Evolutionary conservation across 208 protist species (phyloP), one percentile per base, ranked within the genome.

Genomic region (Crithidia expoeki): DNA sequence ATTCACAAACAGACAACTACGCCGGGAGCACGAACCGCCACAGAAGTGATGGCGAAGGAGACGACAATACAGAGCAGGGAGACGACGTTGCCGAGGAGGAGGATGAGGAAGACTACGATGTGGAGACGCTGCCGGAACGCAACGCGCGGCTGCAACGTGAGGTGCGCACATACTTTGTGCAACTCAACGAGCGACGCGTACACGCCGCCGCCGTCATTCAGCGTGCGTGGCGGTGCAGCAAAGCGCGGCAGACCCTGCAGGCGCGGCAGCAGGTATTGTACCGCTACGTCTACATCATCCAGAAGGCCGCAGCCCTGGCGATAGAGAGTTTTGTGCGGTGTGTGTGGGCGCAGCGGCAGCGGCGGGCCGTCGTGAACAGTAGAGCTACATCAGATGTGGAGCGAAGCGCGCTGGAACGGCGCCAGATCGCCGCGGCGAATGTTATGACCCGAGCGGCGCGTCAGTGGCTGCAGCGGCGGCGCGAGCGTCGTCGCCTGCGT

Each of bases 201-300:
- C 52, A 16, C 38, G 84, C 84, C 12, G 87, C 90, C 2, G 47
- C 23, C 10, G 32, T 63, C 11, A 83, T 95, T 38, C 90, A 95
- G 68, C 81, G 81, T 1, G 85, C 78, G 33, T 92, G 80, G 80
- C 90, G 87, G 38, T 79, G 67, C 52, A 79, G 76, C 58, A 60
- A 61, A n/a, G 86, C 90, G 6, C 79, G 85, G 0, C 40, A 68
- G 19, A 78, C 55, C 7, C 70, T 95, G 42, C 58, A 81, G 40
- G 44, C 59, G 16, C 82, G 85, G 7, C 87, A 79, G 34, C 90
- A 95, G 68, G 27, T 84, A 33, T 70, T 95, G 19, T 95, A 92
- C 64, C 38, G 44, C 2, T 66, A 75, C 44, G 68, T 95, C 12
- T 92, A 92, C 65, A 53, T 63, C 3, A 69, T 72, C 19, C 90